These are phyloP conservation scores for Boletales sp. DNA, from an alignment of 768 basidiomycete genomes.

Conservation along the genomic window DNA sequence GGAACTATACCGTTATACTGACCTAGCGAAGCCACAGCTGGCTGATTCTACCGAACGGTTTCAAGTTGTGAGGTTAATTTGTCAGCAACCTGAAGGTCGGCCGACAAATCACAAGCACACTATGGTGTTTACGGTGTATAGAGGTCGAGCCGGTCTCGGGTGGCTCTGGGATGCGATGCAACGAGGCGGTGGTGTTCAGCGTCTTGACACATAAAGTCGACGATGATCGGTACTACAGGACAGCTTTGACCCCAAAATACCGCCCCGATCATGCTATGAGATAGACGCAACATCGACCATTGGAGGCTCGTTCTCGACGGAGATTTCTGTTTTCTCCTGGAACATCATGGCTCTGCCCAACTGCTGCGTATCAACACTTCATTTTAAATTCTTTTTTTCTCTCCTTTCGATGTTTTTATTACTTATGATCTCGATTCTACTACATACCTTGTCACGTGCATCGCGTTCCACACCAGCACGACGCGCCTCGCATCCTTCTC, in stretches of 20 bases:
- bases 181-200: constrained; percentile 15
- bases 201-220: constrained; percentile 2
- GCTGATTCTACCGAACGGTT: too few relatives aligned
- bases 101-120: too few relatives aligned
- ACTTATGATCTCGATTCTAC: too few relatives aligned
- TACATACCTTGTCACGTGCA: constrained; percentile 17
- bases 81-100: constrained; percentile 9
- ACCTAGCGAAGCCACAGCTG: constrained; percentile 8
- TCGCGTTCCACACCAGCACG: constrained; percentile 11
- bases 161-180: neutral
- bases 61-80: neutral
- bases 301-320: neutral
- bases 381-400: neutral
- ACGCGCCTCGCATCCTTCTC: constrained; percentile 3
- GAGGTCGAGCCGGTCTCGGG: neutral
- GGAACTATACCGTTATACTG: constrained; percentile 1
- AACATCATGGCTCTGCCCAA: neutral
- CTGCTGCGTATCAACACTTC: neutral
- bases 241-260: constrained; percentile 7
- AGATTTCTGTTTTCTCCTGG: neutral
- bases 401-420: too few relatives aligned
- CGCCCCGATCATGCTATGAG: neutral
- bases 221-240: constrained; percentile 1
- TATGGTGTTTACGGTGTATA: too few relatives aligned
- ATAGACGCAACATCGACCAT: too few relatives aligned